Evolutionary conservation across 306 rosid species (phyloP), one percentile per base, ranked within the genome.

Genomic region (Sphenostylis stenocarpa): DNA sequence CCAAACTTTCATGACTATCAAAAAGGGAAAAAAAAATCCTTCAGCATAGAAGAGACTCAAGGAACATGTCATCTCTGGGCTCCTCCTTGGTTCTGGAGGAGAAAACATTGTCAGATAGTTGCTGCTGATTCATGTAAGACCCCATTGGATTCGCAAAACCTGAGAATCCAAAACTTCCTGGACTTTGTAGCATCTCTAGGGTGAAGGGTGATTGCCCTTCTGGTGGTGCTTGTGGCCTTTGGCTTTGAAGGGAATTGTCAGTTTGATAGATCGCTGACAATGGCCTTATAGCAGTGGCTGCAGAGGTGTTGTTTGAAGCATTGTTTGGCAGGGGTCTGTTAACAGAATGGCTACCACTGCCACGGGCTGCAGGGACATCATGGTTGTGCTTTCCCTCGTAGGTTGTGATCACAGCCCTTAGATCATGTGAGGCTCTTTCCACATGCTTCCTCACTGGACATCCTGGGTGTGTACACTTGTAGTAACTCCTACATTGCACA

Each of bases 381-480:
- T 94, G 98, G 87, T 85, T 94, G 84, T 94, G 98, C 80, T 92
- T 91, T 6, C 98, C 98, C 41, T 94, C 98, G 26, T 94, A 94
- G 71, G 98, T 94, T 61, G 98, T 94, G 86, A 94, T 90, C 82
- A 94, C 97, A 14, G 96, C 96, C 45, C 91, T 78, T 9, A 81
- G 77, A 71, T 94, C 97, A 58, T 91, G 93, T 16, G 95, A 87
- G 19, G 98, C 98, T 74, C 98, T 26, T 79, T 93, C 98, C 1
- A 93, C 98, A 17, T 93, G 98, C 83, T 94, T 94, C 67, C 98
- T 90, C 80, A 94, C 97, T 13, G 97, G 91, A 79, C 98, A 94
- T 20, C 84, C 93, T 33, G 90, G 85, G 61, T 84, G 72, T 47
- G 98, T 94, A 60, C 98, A 94, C 84, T 94, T 94, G 86, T 91